phyloP scores from a whole-genome alignment of 75 land plant species.

The Ceratopteris richardii region DNA sequence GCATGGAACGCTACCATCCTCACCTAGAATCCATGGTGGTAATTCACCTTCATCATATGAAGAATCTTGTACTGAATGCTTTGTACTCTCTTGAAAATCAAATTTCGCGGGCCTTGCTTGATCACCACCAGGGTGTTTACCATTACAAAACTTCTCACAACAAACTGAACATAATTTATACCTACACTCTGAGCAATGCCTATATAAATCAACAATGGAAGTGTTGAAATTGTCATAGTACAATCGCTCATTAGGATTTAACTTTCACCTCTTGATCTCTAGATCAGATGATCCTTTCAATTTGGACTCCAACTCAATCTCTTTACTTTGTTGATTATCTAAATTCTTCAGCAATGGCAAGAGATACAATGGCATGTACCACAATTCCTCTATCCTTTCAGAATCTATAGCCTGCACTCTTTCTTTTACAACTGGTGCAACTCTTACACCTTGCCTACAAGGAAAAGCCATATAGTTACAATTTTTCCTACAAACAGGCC shows the following conservation, averaged over 20 bases:
- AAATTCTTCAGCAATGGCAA: slow-evolving; percentile 46
- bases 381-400: slow-evolving; percentile 15
- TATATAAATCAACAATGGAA: slow-evolving; percentile 58
- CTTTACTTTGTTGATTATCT: slow-evolving; percentile 41
- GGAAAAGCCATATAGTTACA: slow-evolving; percentile 74
- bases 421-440: background rate
- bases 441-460: slow-evolving; percentile 14
- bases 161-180: slow-evolving; percentile 70
- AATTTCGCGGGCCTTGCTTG: slow-evolving; percentile 15
- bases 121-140: slow-evolving; percentile 25
- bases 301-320: slow-evolving; percentile 48
- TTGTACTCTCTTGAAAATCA: background rate
- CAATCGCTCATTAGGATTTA: slow-evolving; percentile 29
- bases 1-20: slow-evolving; percentile 59
- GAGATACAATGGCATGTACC: slow-evolving; percentile 32
- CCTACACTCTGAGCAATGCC: slow-evolving; percentile 64
- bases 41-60: background rate
- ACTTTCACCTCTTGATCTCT: slow-evolving; percentile 11
- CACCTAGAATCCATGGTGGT: slow-evolving; percentile 42
- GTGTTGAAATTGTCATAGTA: slow-evolving; percentile 69
- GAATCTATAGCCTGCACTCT: background rate
- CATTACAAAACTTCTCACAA: slow-evolving; percentile 45
- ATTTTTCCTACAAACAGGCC: slow-evolving; percentile 48
- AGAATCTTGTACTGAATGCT: background rate
- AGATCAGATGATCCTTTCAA: slow-evolving; percentile 31